Evolutionary conservation across 257 asterid genomes (phyloP).

Genomic region (Asclepias syriaca): DNA sequence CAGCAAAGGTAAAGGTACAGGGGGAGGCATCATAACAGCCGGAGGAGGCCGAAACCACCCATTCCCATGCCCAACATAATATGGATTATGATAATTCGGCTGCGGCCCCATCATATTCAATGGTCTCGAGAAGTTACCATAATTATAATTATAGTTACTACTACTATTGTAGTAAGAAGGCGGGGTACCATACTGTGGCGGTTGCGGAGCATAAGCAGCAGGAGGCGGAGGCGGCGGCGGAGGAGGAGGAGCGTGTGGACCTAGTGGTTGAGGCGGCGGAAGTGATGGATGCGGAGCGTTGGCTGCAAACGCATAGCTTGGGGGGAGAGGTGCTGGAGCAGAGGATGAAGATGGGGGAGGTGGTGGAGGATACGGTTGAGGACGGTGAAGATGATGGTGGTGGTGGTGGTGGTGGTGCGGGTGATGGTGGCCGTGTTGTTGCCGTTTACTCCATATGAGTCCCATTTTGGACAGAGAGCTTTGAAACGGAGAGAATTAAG

Average conservation of each 20-base stretch:
- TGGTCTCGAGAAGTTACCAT: conserved; percentile 38
- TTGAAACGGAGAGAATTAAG: conserved; percentile 6
- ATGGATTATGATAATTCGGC: conserved; percentile 40
- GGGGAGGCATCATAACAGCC: conserved; percentile 16
- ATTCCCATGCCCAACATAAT: conserved; percentile 33
- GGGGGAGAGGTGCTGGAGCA: conserved; percentile 17
- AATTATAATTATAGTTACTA: conserved; percentile 26
- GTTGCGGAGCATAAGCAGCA: conserved; percentile 24
- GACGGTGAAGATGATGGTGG: conserved; percentile 14
- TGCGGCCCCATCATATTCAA: conserved; percentile 27
- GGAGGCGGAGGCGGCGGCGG: conserved; percentile 30
- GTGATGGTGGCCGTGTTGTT: conserved; percentile 22
- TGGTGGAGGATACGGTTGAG: conserved; percentile 18
- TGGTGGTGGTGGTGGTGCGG: conserved; percentile 23
- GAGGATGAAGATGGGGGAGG: conserved; percentile 11
- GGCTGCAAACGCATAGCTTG: conserved; percentile 43
- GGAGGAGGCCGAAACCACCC: conserved; percentile 35
- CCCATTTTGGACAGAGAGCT: conserved; percentile 37
- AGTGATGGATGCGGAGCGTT: conserved; percentile 41
- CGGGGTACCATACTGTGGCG: conserved; percentile 25
- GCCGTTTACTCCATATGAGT: conserved; percentile 52
- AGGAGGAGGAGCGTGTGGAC: conserved; percentile 19
- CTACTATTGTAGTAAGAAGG: conserved; percentile 10
- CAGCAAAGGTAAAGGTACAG: conserved; percentile 27
- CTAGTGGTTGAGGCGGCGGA: conserved; percentile 26